Evolutionary conservation across 2,329 filamentous ascomycete genomes (phyloP), one percentile per base, ranked within the genome.

Genomic region (Periconia macrospinosa): DNA sequence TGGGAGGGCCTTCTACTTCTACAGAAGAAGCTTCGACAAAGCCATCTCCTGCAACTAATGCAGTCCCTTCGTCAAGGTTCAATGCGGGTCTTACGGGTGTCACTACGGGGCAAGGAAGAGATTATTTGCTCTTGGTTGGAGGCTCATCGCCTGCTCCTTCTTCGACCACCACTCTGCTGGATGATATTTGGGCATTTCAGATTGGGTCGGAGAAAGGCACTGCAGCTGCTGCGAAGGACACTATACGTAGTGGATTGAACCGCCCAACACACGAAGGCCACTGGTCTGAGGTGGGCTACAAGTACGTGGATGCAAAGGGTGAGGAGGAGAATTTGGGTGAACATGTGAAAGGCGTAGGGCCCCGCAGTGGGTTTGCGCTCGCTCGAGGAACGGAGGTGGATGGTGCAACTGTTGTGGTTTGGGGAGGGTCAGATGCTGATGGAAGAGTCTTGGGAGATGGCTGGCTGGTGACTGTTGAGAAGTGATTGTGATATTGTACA

Each of bases 181-280:
- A 66, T 42, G 81, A 83, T 54, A 73, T 83, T 3, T 84, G 81
- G 81, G 75, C 79, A 1, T 75, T 83, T 52, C 81, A 84, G 61
- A 69, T 84, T 3, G 76, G 78, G 2, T 73, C 80, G 0, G 75
- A 78, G 30, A 72, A 72, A 2, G 71, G 75, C 33, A 79, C 73
- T 13, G 76, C 78, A 0, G 81, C 82, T 8, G 75, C 75, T 13
- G 68, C 78, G 27, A 84, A 84, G 64, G 81, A 84, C 57, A 69
- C 71, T 10, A 78, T 81, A 27, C 72, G 80, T 3, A 65, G 74
- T 15, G 74, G 71, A 47, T 59, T 83, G 14, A 76, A 74, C 30
- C 68, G 70, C 19, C 74, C 79, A 8, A 81, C 80, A n/a, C 76
- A 77, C 3, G 75, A 77, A 53, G 75, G 73, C 15, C 74, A 72